A percentile compares a stretch with the other conserved stretches of the same genome.
Conservation (phyloP, 2,329 filamentous ascomycete genomes). For the Colletotrichum higginsianum region DNA sequence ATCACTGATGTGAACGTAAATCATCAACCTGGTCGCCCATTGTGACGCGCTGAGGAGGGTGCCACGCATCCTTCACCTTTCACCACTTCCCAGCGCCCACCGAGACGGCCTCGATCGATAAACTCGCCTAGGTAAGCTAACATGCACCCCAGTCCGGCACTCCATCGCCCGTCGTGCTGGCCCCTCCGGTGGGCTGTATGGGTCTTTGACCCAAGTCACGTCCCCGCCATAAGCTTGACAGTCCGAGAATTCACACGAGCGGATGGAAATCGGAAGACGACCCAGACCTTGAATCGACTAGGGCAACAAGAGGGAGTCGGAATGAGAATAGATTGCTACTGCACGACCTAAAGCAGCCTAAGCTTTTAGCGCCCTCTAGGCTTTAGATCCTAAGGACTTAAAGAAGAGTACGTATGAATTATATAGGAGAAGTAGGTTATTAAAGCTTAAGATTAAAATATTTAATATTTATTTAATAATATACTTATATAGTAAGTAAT, state of each 20-base stretch:
- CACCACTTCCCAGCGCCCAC: neutral
- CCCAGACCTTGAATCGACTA: neutral
- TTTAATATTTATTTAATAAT: too few relatives aligned
- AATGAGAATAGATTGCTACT: constrained; percentile 4
- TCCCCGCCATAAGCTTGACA: neutral
- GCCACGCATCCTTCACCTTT: neutral
- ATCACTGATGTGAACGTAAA: neutral
- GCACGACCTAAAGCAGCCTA: constrained; percentile 14
- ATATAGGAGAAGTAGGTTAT: too few relatives aligned
- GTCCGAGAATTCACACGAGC: constrained; percentile 9
- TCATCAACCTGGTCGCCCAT: neutral
- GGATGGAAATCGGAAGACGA: constrained; percentile 6
- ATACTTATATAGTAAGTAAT: too few relatives aligned
- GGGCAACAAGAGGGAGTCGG: constrained; percentile 12
- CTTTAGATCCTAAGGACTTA: neutral
- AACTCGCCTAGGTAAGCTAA: neutral
- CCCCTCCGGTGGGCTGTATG: constrained; percentile 16
- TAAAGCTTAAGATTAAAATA: too few relatives aligned
- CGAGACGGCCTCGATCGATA: neutral
- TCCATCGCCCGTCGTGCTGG: constrained; percentile 4
- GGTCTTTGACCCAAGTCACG: constrained; percentile 6
- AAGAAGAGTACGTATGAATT: constrained; percentile 6
- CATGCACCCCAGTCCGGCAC: constrained; percentile 34
- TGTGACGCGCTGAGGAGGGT: constrained; percentile 2
- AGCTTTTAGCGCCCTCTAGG: constrained; percentile 13